Base-by-base conservation (phyloP, 164 flowering plant genomes). In the Platanus orientalis region DNA sequence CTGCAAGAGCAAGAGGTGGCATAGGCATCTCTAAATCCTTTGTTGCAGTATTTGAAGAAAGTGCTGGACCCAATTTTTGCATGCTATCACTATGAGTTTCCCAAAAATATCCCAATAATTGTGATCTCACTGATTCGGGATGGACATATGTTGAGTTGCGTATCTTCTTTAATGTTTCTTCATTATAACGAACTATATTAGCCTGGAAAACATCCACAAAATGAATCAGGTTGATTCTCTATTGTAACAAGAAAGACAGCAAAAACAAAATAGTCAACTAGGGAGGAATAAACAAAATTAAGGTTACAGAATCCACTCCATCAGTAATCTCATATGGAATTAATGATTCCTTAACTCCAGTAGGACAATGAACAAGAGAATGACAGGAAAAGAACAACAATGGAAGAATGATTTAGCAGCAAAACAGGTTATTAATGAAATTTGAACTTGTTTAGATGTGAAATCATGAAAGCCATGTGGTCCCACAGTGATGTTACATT, bases 1-100 rank as follows among this genome's bases (percentile, higher is more conserved):
- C 89, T 67, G 87, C 87, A 63, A 90, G 89, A 27, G 88, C 82
- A 67, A 80, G 79, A 70, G 96, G 96, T 54, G 98, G 94, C 88
- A 88, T 84, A 36, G 90, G 96, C 85, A 93, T 79, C 73, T 85
- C 97, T 36, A 78, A 52, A 75, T 93, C 98, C 66, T 74, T 79
- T 54, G 62, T 64, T 40, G 79, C 60, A 55, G 83, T 71, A 70
- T 59, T 64, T 21, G 69, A 61, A 66, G 89, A 71, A 54, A 61
- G 64, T 34, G 70, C 54, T n/a, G 59, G 51, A 58, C 70, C 73
- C 51, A 69, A 62, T 30, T 55, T 65, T 70, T 62, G 62, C 54
- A 60, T 53, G 40, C 58, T 61, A 71, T 30, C 62, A 64, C 58
- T 59, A 23, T 78, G 68, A 60, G 62, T 44, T 65, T 71, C 71